Evolutionary conservation across 2,329 filamentous ascomycete species (phyloP), one percentile per base, ranked within the genome.

Genomic region (Colletotrichum tabaci): DNA sequence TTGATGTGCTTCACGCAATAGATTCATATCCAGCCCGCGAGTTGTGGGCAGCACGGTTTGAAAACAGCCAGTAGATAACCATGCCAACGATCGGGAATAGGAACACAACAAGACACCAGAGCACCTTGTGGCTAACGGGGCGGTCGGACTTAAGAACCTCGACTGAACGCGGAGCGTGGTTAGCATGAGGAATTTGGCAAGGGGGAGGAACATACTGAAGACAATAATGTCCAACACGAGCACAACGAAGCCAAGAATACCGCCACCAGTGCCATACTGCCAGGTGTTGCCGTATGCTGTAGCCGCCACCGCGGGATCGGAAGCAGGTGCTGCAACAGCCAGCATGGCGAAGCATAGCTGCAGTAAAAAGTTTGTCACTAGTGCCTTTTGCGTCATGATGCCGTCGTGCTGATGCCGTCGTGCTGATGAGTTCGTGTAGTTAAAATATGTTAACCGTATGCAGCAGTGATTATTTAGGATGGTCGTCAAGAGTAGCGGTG

Each of bases 91-190:
- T 82, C 4, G 90, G 90, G 82, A 92, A 91, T 73, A 92, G 80
- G 83, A 92, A 91, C 76, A 92, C 88, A 53, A 90, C 82, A 0
- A 91, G 82, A 60, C 85, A 88, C 90, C 90, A 92, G 40, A 91
- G 81, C 3, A 92, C 78, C 82, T 92, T 92, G 80, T 86, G 82
- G 23, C 82, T 78, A 23, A 86, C 81, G 5, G 89, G 85, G 71
- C 90, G 89, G 80, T 87, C 90, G 50, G 89, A 91, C 80, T 91
- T 88, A 68, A 92, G 81, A 74, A 92, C 87, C 81, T 92, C 90
- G 75, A 91, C 90, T 92, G 74, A 23, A 73, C 35, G 38, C 44
- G 62, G 6, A n/a, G 26, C n/a, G 21, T 15, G 40, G 18, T 75
- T 40, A 76, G 38, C 7, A 63, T 9, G 15, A 7, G 5, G 23